Evolutionary conservation across 1,284 basidiomycete genomes (phyloP).

Genomic region (Athelia sp.): DNA sequence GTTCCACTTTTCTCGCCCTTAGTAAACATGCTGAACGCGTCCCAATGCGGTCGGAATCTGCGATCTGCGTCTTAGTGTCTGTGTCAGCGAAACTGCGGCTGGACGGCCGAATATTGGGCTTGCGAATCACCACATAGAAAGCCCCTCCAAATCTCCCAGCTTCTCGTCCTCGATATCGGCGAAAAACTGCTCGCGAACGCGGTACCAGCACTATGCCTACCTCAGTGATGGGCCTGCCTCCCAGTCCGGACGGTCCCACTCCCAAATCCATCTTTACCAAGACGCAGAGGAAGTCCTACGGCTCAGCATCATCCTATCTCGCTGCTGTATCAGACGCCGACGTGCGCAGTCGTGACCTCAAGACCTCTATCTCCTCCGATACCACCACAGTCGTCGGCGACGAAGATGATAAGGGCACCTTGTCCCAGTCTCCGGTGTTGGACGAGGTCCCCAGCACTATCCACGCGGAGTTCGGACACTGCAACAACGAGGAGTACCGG

Average conservation of each 20-base stretch:
- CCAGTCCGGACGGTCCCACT: neutral
- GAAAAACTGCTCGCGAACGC: no score
- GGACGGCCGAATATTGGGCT: no score
- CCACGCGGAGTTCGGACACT: constrained; percentile 86
- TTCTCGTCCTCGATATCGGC: no score
- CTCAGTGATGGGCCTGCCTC: neutral
- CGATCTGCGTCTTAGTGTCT: no score
- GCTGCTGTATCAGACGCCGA: constrained; percentile 69
- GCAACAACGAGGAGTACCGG: constrained; percentile 61
- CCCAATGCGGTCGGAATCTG: no score
- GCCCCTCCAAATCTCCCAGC: no score
- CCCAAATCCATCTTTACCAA: neutral
- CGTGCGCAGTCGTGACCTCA: constrained; percentile 42
- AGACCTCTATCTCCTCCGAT: constrained; percentile 55
- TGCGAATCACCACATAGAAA: no score
- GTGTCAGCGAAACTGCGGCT: no score
- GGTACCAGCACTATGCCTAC: neutral
- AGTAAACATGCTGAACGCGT: no score
- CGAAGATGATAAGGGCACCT: constrained; percentile 47
- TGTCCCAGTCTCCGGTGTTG: constrained; percentile 49
- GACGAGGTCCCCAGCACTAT: constrained; percentile 58
- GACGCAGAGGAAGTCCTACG: constrained; percentile 2
- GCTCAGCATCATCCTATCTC: constrained; percentile 69
- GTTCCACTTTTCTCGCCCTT: no score
- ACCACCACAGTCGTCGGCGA: constrained; percentile 61